Conservation (phyloP, 2,329 filamentous ascomycete species). For the Neonectria faginata region DNA sequence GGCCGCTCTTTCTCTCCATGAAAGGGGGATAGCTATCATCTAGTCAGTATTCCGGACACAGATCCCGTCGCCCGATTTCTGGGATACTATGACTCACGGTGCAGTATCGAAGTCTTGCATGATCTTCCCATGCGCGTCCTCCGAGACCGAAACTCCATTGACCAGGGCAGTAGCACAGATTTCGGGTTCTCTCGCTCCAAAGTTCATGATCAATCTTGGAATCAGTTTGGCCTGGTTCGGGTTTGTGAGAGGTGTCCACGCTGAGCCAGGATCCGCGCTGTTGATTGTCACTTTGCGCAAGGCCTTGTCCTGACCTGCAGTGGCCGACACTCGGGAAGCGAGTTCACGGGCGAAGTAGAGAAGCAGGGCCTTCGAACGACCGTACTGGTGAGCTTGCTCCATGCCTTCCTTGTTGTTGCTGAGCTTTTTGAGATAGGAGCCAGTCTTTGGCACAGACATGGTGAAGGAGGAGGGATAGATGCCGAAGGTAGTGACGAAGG, state of each 20-base stretch:
- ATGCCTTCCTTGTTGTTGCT: constrained; percentile 53
- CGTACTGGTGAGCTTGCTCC: constrained; percentile 53
- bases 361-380: constrained; percentile 52
- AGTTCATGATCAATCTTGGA: constrained; percentile 53
- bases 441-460: constrained; percentile 48
- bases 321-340: constrained; percentile 44
- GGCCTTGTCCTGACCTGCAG: constrained; percentile 32
- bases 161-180: constrained; percentile 53
- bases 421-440: constrained; percentile 51
- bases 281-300: constrained; percentile 50
- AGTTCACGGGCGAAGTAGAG: constrained; percentile 54
- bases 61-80: too few relatives aligned
- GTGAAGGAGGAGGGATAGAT: constrained; percentile 54
- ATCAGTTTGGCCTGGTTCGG: constrained; percentile 52
- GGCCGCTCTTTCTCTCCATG: constrained; percentile 47
- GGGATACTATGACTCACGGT: constrained; percentile 42
- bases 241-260: constrained; percentile 53
- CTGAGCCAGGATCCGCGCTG: constrained; percentile 54
- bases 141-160: constrained; percentile 50
- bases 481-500: constrained; percentile 54
- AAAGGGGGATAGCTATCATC: constrained; percentile 51
- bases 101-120: constrained; percentile 53
- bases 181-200: constrained; percentile 51
- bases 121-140: constrained; percentile 51
- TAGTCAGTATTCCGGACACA: background rate